Conservation (phyloP, 768 basidiomycete species). For the Lentinula lateritia region DNA sequence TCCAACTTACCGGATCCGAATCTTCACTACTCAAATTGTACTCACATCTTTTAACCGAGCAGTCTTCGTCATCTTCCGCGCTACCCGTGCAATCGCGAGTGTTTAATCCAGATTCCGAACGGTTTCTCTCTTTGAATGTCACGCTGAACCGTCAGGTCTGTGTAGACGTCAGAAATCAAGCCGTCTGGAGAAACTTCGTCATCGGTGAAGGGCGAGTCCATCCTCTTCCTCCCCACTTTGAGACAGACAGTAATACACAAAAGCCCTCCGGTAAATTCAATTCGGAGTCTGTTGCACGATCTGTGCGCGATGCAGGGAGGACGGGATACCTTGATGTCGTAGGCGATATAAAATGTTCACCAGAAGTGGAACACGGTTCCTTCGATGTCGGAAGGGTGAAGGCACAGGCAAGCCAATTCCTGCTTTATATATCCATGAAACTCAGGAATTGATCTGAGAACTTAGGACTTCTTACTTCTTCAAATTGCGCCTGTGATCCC, state of each 20-base stretch:
- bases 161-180: not conserved
- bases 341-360: not conserved
- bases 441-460: not conserved
- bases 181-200: not conserved
- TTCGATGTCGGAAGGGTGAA: not conserved
- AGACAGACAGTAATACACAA: not conserved
- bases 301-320: not conserved
- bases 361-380: not conserved
- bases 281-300: not conserved
- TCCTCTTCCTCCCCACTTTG: not conserved
- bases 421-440: not conserved
- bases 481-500: not conserved
- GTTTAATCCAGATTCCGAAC: not conserved
- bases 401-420: not conserved
- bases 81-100: not conserved
- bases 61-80: not conserved
- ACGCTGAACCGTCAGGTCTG: not conserved
- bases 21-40: slow-evolving; percentile 40
- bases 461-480: not conserved
- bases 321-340: not conserved
- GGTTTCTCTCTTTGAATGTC: not conserved
- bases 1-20: slow-evolving; percentile 49
- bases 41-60: not conserved
- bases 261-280: not conserved
- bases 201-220: not conserved